Evolutionary conservation across 2,329 filamentous ascomycete genomes (phyloP).

Genomic region (Stagonosporopsis tanaceti): DNA sequence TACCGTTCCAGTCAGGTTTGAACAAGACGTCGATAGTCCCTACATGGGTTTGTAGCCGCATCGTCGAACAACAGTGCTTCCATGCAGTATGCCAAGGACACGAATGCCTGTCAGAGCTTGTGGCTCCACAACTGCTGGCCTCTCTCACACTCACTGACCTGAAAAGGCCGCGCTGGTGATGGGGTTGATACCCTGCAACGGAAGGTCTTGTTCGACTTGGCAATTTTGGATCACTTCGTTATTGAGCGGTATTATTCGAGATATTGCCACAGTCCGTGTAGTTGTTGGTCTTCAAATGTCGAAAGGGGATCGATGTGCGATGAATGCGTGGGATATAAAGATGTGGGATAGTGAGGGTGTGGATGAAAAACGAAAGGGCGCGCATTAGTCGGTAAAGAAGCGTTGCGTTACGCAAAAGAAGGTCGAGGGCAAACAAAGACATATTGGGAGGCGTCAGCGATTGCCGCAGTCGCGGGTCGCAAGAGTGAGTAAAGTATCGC

Average conservation of each 20-base stretch:
- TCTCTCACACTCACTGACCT: conserved; percentile 37
- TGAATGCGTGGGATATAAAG: background rate
- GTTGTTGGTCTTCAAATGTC: background rate
- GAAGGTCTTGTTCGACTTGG: conserved; percentile 25
- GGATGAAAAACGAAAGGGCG: conserved; percentile 3
- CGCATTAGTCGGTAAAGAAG: conserved; percentile 21
- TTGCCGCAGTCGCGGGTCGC: background rate
- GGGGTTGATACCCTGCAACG: conserved; percentile 33
- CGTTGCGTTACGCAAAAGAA: conserved; percentile 20
- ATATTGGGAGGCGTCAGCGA: background rate
- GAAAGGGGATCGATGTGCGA: background rate
- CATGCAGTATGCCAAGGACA: conserved; percentile 38
- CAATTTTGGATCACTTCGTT: conserved; percentile 4
- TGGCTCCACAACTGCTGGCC: conserved; percentile 37
- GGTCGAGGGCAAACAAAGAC: background rate
- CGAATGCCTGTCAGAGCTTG: conserved; percentile 33
- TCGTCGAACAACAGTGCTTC: conserved; percentile 27
- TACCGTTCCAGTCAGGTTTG: conserved; percentile 12
- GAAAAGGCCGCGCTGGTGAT: conserved; percentile 37
- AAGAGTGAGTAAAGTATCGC: background rate
- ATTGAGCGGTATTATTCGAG: background rate
- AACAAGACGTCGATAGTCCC: conserved; percentile 21
- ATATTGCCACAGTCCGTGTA: background rate
- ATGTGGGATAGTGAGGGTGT: background rate
- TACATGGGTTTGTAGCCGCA: conserved; percentile 28